Conservation (phyloP, 163 green algal species). For the Volvox carteri region DNA sequence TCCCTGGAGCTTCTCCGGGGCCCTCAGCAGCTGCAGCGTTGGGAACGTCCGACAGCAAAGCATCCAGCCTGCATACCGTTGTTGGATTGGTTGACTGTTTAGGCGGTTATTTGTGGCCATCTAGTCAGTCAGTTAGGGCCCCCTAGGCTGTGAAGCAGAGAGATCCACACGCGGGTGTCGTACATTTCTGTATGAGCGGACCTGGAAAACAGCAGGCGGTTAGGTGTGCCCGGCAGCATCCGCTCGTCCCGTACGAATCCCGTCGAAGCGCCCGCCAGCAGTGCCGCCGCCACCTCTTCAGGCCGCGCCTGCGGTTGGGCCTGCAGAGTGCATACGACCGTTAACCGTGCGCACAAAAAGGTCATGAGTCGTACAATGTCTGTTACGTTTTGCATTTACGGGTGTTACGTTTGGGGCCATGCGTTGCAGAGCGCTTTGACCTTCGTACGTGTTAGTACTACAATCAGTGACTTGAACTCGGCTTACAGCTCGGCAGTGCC, state of each 20-base stretch:
- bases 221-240: constrained; percentile 35
- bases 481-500: too few relatives aligned
- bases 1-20: neutral
- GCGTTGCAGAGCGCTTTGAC: too few relatives aligned
- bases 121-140: neutral
- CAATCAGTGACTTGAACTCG: too few relatives aligned
- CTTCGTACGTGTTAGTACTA: too few relatives aligned
- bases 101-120: neutral
- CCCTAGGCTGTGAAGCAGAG: neutral
- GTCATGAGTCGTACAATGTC: neutral
- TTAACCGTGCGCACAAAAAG: neutral
- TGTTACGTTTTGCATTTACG: too few relatives aligned
- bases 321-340: neutral
- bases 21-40: neutral
- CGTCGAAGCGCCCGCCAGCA: neutral
- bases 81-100: neutral
- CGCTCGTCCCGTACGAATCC: constrained; percentile 15
- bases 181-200: neutral
- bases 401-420: too few relatives aligned
- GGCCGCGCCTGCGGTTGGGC: constrained; percentile 4
- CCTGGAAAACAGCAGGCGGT: constrained; percentile 44
- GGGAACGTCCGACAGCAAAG: neutral
- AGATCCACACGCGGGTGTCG: neutral
- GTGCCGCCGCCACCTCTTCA: constrained; percentile 13
- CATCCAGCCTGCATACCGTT: neutral